A percentile compares a stretch with the other conserved stretches of the same genome.
Conservation (phyloP, 352 stramenopile genomes). For the Phytophthora kernoviae region DNA sequence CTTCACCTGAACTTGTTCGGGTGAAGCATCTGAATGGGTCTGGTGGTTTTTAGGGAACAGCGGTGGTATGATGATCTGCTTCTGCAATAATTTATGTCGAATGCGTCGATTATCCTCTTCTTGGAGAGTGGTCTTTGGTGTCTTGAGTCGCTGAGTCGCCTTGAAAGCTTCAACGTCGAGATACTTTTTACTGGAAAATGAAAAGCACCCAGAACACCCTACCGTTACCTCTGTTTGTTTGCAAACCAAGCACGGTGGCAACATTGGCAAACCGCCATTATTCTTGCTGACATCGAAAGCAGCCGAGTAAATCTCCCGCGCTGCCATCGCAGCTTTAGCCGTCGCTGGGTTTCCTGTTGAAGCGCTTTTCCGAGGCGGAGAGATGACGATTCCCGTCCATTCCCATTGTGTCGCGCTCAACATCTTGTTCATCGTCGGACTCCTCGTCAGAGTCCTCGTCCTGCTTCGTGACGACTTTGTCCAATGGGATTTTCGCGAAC, state of each 20-base stretch:
- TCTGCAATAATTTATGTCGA: constrained; percentile 53
- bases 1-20: background rate
- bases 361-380: constrained; percentile 19
- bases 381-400: constrained; percentile 10
- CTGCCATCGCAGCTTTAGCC: constrained; percentile 40
- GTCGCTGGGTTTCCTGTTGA: constrained; percentile 29
- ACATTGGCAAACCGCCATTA: background rate
- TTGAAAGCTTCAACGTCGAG: constrained; percentile 35
- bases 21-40: background rate
- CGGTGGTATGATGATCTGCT: constrained; percentile 50
- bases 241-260: constrained; percentile 38
- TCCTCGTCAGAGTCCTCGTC: constrained; percentile 39
- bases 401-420: constrained; percentile 3
- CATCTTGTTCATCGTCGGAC: constrained; percentile 26
- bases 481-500: constrained; percentile 66
- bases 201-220: constrained; percentile 75
- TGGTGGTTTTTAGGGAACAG: constrained; percentile 22
- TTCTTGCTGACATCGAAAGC: constrained; percentile 3
- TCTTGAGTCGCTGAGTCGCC: constrained; percentile 53
- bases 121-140: constrained; percentile 55
- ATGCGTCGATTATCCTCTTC: constrained; percentile 43
- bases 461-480: constrained; percentile 47
- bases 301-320: constrained; percentile 25
- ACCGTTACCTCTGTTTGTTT: constrained; percentile 28
- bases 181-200: constrained; percentile 51